Conservation (phyloP, 352 stramenopile genomes). For the Phytophthora sp. region DNA sequence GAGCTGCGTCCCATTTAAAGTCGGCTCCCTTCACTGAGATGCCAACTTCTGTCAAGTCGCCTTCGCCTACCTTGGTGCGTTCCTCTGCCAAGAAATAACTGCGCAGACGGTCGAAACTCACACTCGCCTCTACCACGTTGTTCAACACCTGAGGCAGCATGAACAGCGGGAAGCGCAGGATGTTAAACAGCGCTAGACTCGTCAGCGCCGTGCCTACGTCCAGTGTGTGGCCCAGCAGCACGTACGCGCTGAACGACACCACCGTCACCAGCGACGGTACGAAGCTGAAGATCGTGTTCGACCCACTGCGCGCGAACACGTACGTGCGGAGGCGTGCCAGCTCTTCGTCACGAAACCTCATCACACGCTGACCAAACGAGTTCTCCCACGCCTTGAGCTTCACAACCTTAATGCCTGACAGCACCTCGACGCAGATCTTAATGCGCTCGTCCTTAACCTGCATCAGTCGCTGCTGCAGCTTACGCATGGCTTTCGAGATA, state of each 20-base stretch:
- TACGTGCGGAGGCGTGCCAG: slow-evolving; percentile 79
- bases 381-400: slow-evolving; percentile 65
- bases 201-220: slow-evolving; percentile 60
- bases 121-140: slow-evolving; percentile 37
- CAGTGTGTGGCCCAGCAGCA: slow-evolving; percentile 62
- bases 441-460: slow-evolving; percentile 91
- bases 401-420: slow-evolving; percentile 63
- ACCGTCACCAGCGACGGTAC: slow-evolving; percentile 59
- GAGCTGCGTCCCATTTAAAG: slow-evolving; percentile 74
- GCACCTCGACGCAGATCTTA: slow-evolving; percentile 84
- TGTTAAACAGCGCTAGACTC: slow-evolving; percentile 68
- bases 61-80: slow-evolving; percentile 70
- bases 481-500: slow-evolving; percentile 90
- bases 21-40: slow-evolving; percentile 58
- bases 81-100: slow-evolving; percentile 78
- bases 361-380: slow-evolving; percentile 61
- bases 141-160: slow-evolving; percentile 60
- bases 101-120: slow-evolving; percentile 57
- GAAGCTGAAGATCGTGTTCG: slow-evolving; percentile 65
- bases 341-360: slow-evolving; percentile 73
- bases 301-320: slow-evolving; percentile 47
- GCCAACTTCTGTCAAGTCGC: slow-evolving; percentile 76
- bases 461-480: slow-evolving; percentile 88
- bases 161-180: slow-evolving; percentile 71
- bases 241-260: slow-evolving; percentile 58